Evolutionary conservation across 2,329 filamentous ascomycete genomes (phyloP).

Genomic region (Neospermospora avenae): DNA sequence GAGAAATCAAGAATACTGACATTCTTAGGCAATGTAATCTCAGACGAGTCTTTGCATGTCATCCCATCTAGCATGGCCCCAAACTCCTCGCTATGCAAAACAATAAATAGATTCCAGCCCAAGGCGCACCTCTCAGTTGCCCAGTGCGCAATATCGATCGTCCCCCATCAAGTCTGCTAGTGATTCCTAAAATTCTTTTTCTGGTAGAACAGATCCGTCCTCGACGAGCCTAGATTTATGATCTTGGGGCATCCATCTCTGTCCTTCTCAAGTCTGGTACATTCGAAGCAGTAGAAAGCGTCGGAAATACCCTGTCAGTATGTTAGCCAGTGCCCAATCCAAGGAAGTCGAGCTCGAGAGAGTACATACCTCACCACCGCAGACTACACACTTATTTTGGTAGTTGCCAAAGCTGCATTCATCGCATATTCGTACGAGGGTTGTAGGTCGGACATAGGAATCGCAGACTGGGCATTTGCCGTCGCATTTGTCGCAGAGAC

Average conservation of each 20-base stretch:
- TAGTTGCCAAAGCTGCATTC: constrained; percentile 99
- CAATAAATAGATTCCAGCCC: neutral
- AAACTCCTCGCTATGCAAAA: constrained; percentile 20
- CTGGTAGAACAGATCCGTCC: constrained; percentile 72
- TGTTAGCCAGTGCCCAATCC: constrained; percentile 12
- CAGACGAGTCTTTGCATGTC: too few species aligned
- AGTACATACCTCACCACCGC: constrained; percentile 69
- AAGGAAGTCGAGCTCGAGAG: neutral
- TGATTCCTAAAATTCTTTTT: constrained; percentile 70
- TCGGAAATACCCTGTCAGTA: constrained; percentile 75
- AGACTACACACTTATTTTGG: constrained; percentile 99
- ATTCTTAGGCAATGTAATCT: too few species aligned
- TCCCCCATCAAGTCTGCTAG: constrained; percentile 18
- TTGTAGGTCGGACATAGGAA: constrained; percentile 96
- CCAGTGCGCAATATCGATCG: neutral
- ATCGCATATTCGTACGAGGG: constrained; percentile 96
- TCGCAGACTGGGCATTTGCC: constrained; percentile 99
- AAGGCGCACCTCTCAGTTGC: neutral
- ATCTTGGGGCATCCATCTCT: constrained; percentile 98
- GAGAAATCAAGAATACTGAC: too few species aligned
- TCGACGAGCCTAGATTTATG: constrained; percentile 92
- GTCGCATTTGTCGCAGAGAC: constrained; percentile 99
- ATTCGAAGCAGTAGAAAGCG: constrained; percentile 99
- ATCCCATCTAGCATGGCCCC: neutral
- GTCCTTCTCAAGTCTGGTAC: constrained; percentile 94